These are phyloP conservation scores for Syzygium syzygioides DNA, from an alignment of 441 rosid genomes.

Conservation along the genomic window DNA sequence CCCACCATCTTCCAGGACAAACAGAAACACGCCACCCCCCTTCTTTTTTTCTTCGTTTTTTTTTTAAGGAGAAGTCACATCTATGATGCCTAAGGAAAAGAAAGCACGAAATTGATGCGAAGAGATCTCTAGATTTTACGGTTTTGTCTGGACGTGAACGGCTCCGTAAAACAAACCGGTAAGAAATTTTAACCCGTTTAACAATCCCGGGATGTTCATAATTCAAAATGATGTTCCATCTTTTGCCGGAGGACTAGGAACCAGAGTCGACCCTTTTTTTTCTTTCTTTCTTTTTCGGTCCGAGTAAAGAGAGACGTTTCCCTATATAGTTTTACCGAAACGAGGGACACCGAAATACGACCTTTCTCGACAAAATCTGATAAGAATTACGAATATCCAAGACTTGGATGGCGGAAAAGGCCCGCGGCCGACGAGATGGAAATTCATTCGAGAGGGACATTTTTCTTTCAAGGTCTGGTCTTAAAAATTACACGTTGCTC, in stretches of 20 bases:
- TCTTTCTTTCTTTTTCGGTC: accelerated
- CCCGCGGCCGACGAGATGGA: neutral
- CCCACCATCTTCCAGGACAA: accelerated
- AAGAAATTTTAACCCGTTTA: neutral
- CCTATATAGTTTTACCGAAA: neutral
- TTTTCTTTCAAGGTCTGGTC: neutral
- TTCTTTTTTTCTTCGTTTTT: neutral
- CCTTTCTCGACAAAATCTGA: neutral
- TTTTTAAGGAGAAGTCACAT: too few species aligned
- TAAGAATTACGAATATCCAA: neutral
- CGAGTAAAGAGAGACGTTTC: neutral
- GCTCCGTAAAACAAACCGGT: neutral
- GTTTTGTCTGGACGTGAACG: neutral
- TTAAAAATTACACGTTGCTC: neutral
- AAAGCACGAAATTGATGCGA: neutral
- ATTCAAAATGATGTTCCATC: neutral
- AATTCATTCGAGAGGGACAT: neutral
- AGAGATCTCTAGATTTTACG: neutral
- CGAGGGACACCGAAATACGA: neutral
- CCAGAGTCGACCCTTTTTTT: neutral
- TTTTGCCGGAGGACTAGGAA: neutral
- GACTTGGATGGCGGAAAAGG: accelerated
- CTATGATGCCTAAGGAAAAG: neutral
- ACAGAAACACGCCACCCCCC: neutral
- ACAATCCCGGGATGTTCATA: neutral